Evolutionary conservation across 1,139 yeast species (phyloP).

Genomic region (Dujonia santamariae): DNA sequence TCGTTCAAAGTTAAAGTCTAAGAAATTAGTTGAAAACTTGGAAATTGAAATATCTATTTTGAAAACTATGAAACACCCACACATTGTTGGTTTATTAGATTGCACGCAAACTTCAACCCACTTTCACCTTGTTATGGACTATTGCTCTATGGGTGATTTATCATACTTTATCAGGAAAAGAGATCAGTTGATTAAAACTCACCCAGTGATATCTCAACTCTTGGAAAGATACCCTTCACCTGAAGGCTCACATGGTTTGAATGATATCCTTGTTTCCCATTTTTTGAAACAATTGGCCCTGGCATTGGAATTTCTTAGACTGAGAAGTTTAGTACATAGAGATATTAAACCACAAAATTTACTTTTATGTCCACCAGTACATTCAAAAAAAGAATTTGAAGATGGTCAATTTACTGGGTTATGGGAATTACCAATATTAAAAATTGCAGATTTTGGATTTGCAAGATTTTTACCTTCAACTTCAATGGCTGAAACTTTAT

Average conservation of each 20-base stretch:
- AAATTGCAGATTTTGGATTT: constrained; percentile 96
- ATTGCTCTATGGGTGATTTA: constrained; percentile 91
- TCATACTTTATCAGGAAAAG: constrained; percentile 81
- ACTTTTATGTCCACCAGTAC: constrained; percentile 71
- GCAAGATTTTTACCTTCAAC: constrained; percentile 92
- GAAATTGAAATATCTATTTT: constrained; percentile 88
- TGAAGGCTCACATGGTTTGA: constrained; percentile 70
- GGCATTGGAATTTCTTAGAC: constrained; percentile 77
- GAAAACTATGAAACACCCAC: constrained; percentile 87
- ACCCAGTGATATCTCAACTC: constrained; percentile 76
- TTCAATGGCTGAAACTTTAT: constrained; percentile 91
- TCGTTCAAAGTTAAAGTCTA: constrained; percentile 76
- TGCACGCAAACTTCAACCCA: constrained; percentile 76
- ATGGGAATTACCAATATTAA: constrained; percentile 85
- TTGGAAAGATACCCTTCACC: constrained; percentile 85
- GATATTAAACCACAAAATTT: constrained; percentile 94
- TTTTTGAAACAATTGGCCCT: constrained; percentile 83
- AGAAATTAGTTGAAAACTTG: constrained; percentile 81
- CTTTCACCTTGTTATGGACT: constrained; percentile 94
- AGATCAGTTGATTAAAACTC: constrained; percentile 66
- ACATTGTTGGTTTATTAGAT: constrained; percentile 82
- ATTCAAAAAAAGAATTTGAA: constrained; percentile 57
- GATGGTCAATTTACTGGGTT: constrained; percentile 64
- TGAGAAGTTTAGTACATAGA: constrained; percentile 83
- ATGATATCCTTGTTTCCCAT: constrained; percentile 75